Evolutionary conservation across 148 eudicot genomes (phyloP).

Genomic region (Spergularia bocconei): DNA sequence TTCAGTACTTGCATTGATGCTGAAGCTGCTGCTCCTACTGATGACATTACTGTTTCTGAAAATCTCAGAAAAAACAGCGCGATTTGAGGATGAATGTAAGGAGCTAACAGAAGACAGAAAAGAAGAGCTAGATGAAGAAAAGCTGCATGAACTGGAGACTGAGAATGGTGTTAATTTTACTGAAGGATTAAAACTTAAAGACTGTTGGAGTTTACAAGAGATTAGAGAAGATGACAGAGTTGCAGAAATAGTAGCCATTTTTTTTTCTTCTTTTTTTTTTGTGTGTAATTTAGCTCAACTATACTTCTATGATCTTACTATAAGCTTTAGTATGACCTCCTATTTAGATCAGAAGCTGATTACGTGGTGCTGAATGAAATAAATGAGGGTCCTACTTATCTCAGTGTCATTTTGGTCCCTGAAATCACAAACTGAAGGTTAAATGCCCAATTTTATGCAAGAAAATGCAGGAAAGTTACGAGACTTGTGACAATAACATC

Average conservation of each 20-base stretch:
- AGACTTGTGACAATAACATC: too few relatives aligned
- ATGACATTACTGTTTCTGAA: constrained; percentile 22
- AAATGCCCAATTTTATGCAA: too few relatives aligned
- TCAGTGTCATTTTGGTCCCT: constrained; percentile 13
- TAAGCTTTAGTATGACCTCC: background rate
- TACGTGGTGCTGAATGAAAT: constrained; percentile 26
- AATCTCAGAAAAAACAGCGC: constrained; percentile 18
- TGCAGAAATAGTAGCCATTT: constrained; percentile 66
- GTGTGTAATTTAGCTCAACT: constrained; percentile 6
- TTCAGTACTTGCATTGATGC: constrained; percentile 34
- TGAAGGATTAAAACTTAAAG: constrained; percentile 9
- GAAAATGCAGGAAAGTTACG: too few relatives aligned
- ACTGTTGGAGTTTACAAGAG: constrained; percentile 28
- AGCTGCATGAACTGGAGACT: constrained; percentile 29
- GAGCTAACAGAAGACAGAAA: constrained; percentile 22
- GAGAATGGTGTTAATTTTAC: constrained; percentile 34
- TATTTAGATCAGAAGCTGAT: constrained; percentile 12
- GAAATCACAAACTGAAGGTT: background rate
- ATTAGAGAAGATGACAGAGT: constrained; percentile 41
- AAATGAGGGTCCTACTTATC: constrained; percentile 32
- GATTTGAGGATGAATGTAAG: constrained; percentile 3
- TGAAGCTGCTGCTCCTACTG: constrained; percentile 18
- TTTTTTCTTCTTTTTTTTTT: constrained; percentile 25
- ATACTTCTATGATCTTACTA: constrained; percentile 17
- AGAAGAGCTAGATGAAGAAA: constrained; percentile 31